Conservation (phyloP, 768 basidiomycete genomes). For the Leccinum sublutescens region DNA sequence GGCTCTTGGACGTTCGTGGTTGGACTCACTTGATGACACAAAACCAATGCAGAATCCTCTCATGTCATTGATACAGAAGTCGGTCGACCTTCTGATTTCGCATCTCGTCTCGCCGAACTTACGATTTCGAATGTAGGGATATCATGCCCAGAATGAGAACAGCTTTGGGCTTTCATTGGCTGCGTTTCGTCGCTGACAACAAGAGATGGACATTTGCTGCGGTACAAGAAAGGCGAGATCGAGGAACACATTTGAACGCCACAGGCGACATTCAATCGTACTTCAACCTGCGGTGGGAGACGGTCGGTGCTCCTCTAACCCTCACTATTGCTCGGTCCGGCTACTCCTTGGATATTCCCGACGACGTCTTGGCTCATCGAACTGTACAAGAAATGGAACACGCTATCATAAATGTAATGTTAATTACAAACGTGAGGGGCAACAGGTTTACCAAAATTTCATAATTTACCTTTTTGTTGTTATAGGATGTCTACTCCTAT, state of each 20-base stretch:
- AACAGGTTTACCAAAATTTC: background rate
- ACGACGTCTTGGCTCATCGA: background rate
- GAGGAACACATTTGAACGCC: background rate
- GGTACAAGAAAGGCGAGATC: background rate
- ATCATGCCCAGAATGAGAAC: background rate
- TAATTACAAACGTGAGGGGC: background rate
- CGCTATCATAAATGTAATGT: background rate
- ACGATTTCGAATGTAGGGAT: background rate
- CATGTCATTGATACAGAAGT: background rate
- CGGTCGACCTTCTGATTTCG: background rate
- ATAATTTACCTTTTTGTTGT: background rate
- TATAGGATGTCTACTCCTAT: background rate
- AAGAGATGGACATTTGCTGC: background rate
- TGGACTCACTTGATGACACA: background rate
- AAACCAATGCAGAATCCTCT: background rate
- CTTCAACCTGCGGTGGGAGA: background rate
- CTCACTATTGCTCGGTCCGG: background rate
- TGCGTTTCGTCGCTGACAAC: background rate
- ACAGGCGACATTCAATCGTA: background rate
- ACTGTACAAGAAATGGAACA: background rate
- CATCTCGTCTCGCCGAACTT: background rate
- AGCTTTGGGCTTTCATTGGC: background rate
- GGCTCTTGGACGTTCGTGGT: background rate
- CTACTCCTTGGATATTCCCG: background rate
- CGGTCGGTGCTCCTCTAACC: background rate